Evolutionary conservation across 139 green algal species (phyloP).

Genomic region (Chlorella sp.): DNA sequence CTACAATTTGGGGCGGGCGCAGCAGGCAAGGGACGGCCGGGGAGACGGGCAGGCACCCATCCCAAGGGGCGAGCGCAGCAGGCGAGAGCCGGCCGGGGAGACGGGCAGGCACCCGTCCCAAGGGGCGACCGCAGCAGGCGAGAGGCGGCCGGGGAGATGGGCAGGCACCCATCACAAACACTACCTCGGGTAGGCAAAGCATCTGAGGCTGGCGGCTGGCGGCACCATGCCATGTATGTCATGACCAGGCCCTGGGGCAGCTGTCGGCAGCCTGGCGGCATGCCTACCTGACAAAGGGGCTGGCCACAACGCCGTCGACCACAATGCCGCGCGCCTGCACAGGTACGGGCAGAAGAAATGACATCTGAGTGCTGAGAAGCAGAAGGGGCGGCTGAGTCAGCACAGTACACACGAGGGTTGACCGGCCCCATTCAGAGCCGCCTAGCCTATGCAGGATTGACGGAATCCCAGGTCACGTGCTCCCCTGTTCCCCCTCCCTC

Average conservation of each 20-base stretch:
- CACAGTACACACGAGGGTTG: not conserved
- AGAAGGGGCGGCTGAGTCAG: not conserved
- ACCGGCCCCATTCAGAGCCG: not conserved
- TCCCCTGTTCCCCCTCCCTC: not conserved
- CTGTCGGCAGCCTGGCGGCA: not conserved
- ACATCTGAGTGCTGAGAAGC: not conserved
- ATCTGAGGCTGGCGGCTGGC: too few relatives aligned
- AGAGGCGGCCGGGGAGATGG: too few relatives aligned
- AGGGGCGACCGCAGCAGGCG: too few relatives aligned
- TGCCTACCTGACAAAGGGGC: not conserved
- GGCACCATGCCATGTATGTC: too few relatives aligned
- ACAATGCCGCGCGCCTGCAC: slow-evolving; percentile 16
- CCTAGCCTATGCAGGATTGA: too few relatives aligned
- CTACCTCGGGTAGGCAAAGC: too few relatives aligned
- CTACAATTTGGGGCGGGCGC: not conserved
- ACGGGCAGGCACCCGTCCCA: not conserved
- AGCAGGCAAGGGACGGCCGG: not conserved
- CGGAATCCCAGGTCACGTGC: not conserved
- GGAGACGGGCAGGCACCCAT: not conserved
- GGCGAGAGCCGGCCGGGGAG: too few relatives aligned
- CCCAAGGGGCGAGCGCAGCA: too few relatives aligned
- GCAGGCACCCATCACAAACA: not conserved
- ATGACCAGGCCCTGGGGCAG: not conserved
- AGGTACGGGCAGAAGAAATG: not conserved
- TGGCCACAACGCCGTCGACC: slow-evolving; percentile 6